Evolutionary conservation across 1,139 yeast genomes (phyloP).

Genomic region (Taiozyma onychis): DNA sequence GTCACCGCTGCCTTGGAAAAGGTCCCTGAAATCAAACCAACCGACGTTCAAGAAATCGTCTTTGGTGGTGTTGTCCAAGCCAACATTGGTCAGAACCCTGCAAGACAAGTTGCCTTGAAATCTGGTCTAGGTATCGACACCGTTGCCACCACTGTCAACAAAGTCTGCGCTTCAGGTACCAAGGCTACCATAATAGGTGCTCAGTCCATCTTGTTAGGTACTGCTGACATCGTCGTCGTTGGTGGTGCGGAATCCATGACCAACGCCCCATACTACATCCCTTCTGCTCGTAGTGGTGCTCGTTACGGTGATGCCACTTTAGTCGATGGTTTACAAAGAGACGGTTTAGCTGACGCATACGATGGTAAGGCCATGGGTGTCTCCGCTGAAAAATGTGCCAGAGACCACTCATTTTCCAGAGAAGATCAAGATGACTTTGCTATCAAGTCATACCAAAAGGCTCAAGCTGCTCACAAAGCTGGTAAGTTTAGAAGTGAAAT

Average conservation of each 20-base stretch:
- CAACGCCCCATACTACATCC: conserved; percentile 89
- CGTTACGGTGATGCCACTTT: conserved; percentile 78
- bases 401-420: conserved; percentile 56
- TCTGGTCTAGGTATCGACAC: conserved; percentile 78
- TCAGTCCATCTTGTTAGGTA: conserved; percentile 82
- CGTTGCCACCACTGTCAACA: conserved; percentile 87
- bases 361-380: conserved; percentile 88
- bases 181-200: conserved; percentile 88
- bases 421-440: conserved; percentile 73
- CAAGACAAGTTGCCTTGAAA: conserved; percentile 91
- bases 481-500: conserved; percentile 83
- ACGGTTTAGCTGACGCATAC: conserved; percentile 90
- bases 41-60: conserved; percentile 79
- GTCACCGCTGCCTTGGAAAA: conserved; percentile 82
- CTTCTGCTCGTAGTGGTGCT: conserved; percentile 79
- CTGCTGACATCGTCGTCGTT: conserved; percentile 87
- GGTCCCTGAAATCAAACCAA: conserved; percentile 75
- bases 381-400: conserved; percentile 94
- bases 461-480: conserved; percentile 68
- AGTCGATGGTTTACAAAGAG: conserved; percentile 86
- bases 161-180: conserved; percentile 97
- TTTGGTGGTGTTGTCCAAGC: conserved; percentile 95
- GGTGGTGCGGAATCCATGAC: conserved; percentile 99
- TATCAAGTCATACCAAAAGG: conserved; percentile 64
- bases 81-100: conserved; percentile 95